Evolutionary conservation across 441 rosid species (phyloP), one percentile per base, ranked within the genome.

Genomic region (Corymbia calophylla): DNA sequence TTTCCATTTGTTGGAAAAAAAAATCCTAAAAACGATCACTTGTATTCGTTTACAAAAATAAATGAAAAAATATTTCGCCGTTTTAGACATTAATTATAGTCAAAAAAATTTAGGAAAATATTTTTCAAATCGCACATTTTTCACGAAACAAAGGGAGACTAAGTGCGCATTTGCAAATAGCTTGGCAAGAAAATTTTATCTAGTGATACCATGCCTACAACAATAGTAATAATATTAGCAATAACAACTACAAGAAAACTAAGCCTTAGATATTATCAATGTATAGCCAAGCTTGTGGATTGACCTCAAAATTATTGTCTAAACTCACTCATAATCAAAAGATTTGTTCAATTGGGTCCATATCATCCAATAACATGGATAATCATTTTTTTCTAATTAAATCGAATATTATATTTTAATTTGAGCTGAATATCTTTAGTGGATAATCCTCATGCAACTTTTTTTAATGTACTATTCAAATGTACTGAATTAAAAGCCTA

Each of bases 51-150:
- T n/a, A n/a, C n/a, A n/a, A n/a, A n/a, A n/a, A n/a, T n/a, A n/a
- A n/a, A n/a, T n/a, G n/a, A n/a, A n/a, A n/a, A n/a, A n/a, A n/a
- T n/a, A n/a, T n/a, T n/a, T n/a, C n/a, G n/a, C n/a, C n/a, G n/a
- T n/a, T n/a, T n/a, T n/a, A n/a, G n/a, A n/a, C 25, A 56, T 56
- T 23, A 56, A 23, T 56, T 23, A 3, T 0, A 9, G 6, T 23
- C 25, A 29, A 56, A 9, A 23, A 56, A 23, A 23, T 56, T 56
- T 23, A 56, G 29, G 4, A 23, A 56, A 56, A 56, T 23, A 23
- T 23, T 56, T 56, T 56, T 8, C 23, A 56, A 56, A 23, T 56
- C 10, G 25, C 21, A 0, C 9, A 56, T 56, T 56, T 56, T 9
- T 56, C 39, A 56, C 62, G 25, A 56, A 56, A 2, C 62, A 23